Conservation (phyloP, 2,329 filamentous ascomycete genomes). For the Bipolaris zeicola region DNA sequence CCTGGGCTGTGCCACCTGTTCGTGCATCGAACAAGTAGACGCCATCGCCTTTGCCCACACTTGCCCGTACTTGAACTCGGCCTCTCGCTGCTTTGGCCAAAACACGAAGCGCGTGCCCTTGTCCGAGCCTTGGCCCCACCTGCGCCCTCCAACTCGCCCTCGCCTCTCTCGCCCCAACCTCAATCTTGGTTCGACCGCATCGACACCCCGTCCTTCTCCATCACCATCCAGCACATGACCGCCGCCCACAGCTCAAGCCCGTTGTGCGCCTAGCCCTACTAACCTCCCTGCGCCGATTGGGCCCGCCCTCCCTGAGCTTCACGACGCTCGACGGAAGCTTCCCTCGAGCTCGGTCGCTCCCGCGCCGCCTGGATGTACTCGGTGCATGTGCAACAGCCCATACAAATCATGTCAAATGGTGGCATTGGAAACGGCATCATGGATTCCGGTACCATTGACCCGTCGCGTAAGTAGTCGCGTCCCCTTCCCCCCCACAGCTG, state of each 20-base stretch:
- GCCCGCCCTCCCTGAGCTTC: conserved; percentile 18
- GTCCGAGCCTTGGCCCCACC: conserved; percentile 17
- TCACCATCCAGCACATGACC: conserved; percentile 11
- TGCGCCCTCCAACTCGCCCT: not conserved
- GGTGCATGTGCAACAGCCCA: conserved; percentile 42
- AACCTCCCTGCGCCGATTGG: conserved; percentile 30
- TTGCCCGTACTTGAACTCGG: not conserved
- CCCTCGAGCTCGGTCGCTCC: conserved; percentile 40
- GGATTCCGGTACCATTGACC: conserved; percentile 51
- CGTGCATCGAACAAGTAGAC: not conserved
- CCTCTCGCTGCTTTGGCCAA: not conserved
- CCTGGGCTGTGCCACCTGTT: conserved; percentile 11
- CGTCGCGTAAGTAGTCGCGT: conserved; percentile 30
- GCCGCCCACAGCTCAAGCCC: conserved; percentile 6
- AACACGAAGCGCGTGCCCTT: conserved; percentile 9
- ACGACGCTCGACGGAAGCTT: conserved; percentile 25
- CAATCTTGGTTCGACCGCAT: conserved; percentile 16
- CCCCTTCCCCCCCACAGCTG: not conserved
- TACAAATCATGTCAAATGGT: conserved; percentile 48
- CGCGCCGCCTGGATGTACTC: conserved; percentile 50
- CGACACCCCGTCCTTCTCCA: conserved; percentile 6
- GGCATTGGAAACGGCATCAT: conserved; percentile 49
- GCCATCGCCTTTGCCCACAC: not conserved
- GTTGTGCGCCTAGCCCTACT: conserved; percentile 23
- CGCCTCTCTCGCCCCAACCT: conserved; percentile 1